Conservation (phyloP, 2,329 filamentous ascomycete species). For the Beauveria varroae region DNA sequence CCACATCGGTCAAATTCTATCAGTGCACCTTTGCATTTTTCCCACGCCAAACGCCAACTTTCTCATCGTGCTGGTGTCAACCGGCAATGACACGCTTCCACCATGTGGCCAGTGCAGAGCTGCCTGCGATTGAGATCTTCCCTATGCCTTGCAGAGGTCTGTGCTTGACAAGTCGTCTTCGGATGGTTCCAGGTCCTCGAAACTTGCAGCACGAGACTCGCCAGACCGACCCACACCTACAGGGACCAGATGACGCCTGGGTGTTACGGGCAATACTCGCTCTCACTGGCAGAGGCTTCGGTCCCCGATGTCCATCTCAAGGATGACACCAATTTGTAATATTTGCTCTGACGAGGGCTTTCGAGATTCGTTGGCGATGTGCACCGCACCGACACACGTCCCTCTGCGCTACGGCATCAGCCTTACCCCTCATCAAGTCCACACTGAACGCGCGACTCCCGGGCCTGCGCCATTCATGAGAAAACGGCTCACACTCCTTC, state of each 20-base stretch:
- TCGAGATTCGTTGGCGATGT: background rate
- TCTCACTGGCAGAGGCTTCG: background rate
- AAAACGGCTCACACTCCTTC: too few relatives aligned
- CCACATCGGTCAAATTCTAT: background rate
- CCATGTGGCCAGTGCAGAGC: background rate
- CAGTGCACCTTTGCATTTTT: background rate
- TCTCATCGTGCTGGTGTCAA: background rate
- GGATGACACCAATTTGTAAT: background rate
- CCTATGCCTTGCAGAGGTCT: conserved; percentile 5
- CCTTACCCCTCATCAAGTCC: background rate
- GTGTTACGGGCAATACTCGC: background rate
- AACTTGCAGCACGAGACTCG: conserved; percentile 1
- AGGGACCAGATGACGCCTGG: background rate
- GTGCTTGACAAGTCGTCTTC: conserved; percentile 2
- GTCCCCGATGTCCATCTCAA: background rate
- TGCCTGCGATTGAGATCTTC: conserved; percentile 1
- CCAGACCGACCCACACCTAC: background rate
- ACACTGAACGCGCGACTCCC: background rate
- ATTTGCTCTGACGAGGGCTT: background rate
- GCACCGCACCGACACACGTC: background rate
- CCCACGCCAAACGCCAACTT: background rate
- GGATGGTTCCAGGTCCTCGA: conserved; percentile 1
- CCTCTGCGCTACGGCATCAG: background rate
- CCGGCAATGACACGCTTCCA: background rate
- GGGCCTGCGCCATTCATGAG: too few relatives aligned